Evolutionary conservation across 495 filamentous ascomycete species (phyloP).

Genomic region (Letharia columbiana): DNA sequence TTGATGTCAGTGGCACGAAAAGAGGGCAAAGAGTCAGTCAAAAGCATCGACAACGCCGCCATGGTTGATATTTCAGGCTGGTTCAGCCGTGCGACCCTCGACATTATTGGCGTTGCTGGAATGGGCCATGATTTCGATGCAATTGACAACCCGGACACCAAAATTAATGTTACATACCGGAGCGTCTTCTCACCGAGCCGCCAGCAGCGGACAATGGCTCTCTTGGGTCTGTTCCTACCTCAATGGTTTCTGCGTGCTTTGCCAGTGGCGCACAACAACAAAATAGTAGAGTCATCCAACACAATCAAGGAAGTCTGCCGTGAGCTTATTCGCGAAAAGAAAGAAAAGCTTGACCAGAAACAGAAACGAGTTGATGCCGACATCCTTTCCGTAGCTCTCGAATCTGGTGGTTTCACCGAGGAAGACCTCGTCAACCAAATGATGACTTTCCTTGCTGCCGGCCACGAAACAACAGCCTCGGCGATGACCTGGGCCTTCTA

Average conservation of each 20-base stretch:
- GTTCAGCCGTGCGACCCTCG: slow-evolving; percentile 67
- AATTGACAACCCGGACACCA: slow-evolving; percentile 53
- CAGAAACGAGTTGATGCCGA: slow-evolving; percentile 47
- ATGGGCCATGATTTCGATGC: slow-evolving; percentile 74
- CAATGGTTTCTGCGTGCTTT: slow-evolving; percentile 35
- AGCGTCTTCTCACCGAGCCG: slow-evolving; percentile 42
- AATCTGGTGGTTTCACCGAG: slow-evolving; percentile 66
- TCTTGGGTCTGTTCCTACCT: slow-evolving; percentile 40
- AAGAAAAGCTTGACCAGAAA: slow-evolving; percentile 49
- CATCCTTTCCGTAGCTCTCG: slow-evolving; percentile 74
- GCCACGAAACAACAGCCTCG: slow-evolving; percentile 69
- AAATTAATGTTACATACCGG: slow-evolving; percentile 59
- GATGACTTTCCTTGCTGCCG: slow-evolving; percentile 91
- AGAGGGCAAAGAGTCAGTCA: slow-evolving; percentile 21
- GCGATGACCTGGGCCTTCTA: slow-evolving; percentile 55
- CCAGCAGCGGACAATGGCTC: slow-evolving; percentile 37
- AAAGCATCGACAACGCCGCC: slow-evolving; percentile 23
- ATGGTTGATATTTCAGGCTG: slow-evolving; percentile 58
- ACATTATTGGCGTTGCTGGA: slow-evolving; percentile 78
- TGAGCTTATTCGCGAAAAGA: slow-evolving; percentile 60
- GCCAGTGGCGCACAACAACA: slow-evolving; percentile 59
- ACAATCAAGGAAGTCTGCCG: slow-evolving; percentile 55
- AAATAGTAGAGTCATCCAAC: slow-evolving; percentile 44
- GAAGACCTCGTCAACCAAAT: slow-evolving; percentile 80
- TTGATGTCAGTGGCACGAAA: slow-evolving; percentile 32